phyloP scores from a whole-genome alignment of 495 filamentous ascomycete genomes.

The Filosporella fistucella region DNA sequence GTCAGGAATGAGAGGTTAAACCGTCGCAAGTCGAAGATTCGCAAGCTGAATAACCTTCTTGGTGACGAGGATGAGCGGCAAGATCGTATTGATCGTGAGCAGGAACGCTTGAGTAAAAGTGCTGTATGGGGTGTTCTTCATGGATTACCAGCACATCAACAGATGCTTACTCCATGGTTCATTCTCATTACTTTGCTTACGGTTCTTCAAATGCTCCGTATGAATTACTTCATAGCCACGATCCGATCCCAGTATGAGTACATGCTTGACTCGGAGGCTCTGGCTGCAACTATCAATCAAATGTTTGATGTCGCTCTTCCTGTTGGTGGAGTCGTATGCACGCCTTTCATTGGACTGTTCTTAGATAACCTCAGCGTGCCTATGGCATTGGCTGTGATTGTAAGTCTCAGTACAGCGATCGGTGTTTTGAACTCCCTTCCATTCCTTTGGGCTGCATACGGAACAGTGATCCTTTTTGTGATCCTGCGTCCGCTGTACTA shows the following conservation, averaged over 20 bases:
- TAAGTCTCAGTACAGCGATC: slow-evolving; percentile 65
- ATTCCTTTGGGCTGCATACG: slow-evolving; percentile 59
- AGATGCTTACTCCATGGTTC: slow-evolving; percentile 84
- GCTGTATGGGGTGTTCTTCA: slow-evolving; percentile 87
- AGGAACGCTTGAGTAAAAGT: slow-evolving; percentile 54
- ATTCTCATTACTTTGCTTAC: slow-evolving; percentile 82
- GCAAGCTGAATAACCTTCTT: slow-evolving; percentile 39
- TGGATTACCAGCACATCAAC: slow-evolving; percentile 61
- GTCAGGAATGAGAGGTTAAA: slow-evolving; percentile 54
- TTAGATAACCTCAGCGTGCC: slow-evolving; percentile 74
- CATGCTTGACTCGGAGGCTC: slow-evolving; percentile 52
- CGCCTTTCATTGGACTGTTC: slow-evolving; percentile 82
- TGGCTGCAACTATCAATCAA: slow-evolving; percentile 66
- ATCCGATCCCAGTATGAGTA: slow-evolving; percentile 79
- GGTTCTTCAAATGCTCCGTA: slow-evolving; percentile 84
- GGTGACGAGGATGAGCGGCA: slow-evolving; percentile 37
- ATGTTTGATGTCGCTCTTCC: slow-evolving; percentile 88
- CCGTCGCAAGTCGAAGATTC: slow-evolving; percentile 26
- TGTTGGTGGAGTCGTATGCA: slow-evolving; percentile 72
- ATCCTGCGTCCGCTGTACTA: slow-evolving; percentile 71
- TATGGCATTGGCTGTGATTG: slow-evolving; percentile 66
- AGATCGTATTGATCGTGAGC: slow-evolving; percentile 41
- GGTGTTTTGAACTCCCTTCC: slow-evolving; percentile 75
- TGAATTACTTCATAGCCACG: slow-evolving; percentile 96
- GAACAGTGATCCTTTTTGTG: slow-evolving; percentile 75